phyloP scores from a whole-genome alignment of 179 eudicot genomes.

The Camellia oleifera region DNA sequence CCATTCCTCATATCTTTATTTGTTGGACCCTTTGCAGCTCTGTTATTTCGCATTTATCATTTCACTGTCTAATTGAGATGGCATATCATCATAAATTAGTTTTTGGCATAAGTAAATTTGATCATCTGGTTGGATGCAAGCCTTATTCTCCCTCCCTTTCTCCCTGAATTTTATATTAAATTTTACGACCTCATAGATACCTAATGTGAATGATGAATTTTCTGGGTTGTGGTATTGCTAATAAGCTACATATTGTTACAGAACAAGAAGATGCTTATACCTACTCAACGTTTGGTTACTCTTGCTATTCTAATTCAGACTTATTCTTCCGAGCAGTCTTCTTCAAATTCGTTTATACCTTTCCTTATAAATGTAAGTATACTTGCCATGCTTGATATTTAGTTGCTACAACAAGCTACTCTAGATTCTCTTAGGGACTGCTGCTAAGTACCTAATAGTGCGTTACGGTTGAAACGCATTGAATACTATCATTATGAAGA shows the following conservation, averaged over 20 bases:
- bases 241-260: conserved; percentile 26
- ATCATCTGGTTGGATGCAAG: not conserved
- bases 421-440: not conserved
- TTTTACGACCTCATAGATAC: not conserved
- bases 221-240: not conserved
- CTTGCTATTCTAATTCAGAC: conserved; percentile 57
- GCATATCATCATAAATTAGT: not conserved
- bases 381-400: not conserved
- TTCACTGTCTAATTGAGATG: not conserved
- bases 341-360: conserved; percentile 67
- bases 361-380: conserved; percentile 54
- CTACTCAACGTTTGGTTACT: conserved; percentile 54
- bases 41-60: not conserved
- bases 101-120: not conserved
- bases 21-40: not conserved
- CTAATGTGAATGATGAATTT: not conserved
- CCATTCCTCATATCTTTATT: not conserved
- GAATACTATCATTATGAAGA: not conserved
- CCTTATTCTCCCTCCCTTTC: not conserved
- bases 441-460: not conserved
- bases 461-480: not conserved
- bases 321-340: conserved; percentile 63
- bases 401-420: not conserved
- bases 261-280: conserved; percentile 53
- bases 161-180: not conserved